Conservation (phyloP, 1,284 basidiomycete genomes). For the Filobasidium uniguttulatum region DNA sequence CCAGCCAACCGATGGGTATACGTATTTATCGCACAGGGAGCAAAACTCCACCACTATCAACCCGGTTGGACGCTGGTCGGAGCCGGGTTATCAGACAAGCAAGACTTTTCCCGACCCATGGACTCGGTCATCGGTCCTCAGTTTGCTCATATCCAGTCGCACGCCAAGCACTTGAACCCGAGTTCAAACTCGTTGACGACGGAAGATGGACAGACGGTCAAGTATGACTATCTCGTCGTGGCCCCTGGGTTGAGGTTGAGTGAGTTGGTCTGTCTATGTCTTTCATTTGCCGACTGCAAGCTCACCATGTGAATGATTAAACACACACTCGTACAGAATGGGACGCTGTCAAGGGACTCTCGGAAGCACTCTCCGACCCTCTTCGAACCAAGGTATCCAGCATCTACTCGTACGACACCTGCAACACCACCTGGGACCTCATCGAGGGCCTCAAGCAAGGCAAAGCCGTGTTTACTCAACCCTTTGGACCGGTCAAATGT, state of each 20-base stretch:
- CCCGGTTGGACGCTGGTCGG: slow-evolving; percentile 90
- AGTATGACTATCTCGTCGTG: slow-evolving; percentile 79
- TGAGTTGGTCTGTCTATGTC: slow-evolving; percentile 16
- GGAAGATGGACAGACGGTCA: slow-evolving; percentile 55
- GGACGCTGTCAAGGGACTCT: slow-evolving; percentile 61
- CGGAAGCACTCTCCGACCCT: slow-evolving; percentile 61
- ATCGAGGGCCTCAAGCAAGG: slow-evolving; percentile 62
- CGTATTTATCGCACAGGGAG: slow-evolving; percentile 11
- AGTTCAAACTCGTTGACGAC: slow-evolving; percentile 55
- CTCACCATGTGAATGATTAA: not conserved
- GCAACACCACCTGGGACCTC: slow-evolving; percentile 73
- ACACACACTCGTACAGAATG: slow-evolving; percentile 38
- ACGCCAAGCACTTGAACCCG: slow-evolving; percentile 65
- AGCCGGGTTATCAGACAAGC: slow-evolving; percentile 54
- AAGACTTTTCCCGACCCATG: slow-evolving; percentile 58
- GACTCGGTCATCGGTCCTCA: slow-evolving; percentile 56
- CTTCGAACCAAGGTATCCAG: slow-evolving; percentile 63
- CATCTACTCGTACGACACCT: slow-evolving; percentile 82
- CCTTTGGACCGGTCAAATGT: slow-evolving; percentile 87
- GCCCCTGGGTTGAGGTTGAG: slow-evolving; percentile 74
- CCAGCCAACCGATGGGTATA: too few species aligned
- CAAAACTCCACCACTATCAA: slow-evolving; percentile 39
- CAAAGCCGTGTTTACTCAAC: slow-evolving; percentile 89
- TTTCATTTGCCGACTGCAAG: not conserved
- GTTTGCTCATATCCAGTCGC: slow-evolving; percentile 58